These are phyloP conservation scores for Trichoderma sp. DNA, from an alignment of 2,329 filamentous ascomycete genomes.

Conservation along the genomic window DNA sequence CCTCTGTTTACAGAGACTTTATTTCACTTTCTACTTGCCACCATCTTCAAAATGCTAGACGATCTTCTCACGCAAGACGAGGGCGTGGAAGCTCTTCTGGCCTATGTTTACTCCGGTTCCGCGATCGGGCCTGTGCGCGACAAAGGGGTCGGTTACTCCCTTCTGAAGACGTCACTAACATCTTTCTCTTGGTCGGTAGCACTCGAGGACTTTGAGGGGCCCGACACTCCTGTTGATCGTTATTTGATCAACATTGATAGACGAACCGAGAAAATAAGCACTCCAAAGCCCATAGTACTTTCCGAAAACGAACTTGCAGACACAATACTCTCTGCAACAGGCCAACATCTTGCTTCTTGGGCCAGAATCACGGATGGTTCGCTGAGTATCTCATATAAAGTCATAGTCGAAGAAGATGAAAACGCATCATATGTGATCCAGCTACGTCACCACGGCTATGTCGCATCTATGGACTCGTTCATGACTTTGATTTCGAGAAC, in stretches of 20 bases:
- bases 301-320: not conserved
- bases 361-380: not conserved
- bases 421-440: not conserved
- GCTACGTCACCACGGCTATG: fast-evolving
- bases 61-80: not conserved
- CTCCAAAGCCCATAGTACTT: not conserved
- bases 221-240: not conserved
- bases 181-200: not conserved
- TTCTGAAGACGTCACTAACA: not conserved
- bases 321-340: not conserved
- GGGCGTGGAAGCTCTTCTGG: not conserved
- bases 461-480: not conserved
- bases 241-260: not conserved
- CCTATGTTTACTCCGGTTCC: not conserved
- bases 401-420: not conserved
- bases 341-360: not conserved
- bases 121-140: not conserved
- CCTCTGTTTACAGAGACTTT: not conserved
- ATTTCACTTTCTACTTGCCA: not conserved
- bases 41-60: not conserved
- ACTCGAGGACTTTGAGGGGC: not conserved
- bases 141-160: not conserved
- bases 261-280: not conserved
- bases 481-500: not conserved
- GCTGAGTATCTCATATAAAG: not conserved